Conservation (phyloP, 2,329 filamentous ascomycete species). For the Aspergillus fructus region DNA sequence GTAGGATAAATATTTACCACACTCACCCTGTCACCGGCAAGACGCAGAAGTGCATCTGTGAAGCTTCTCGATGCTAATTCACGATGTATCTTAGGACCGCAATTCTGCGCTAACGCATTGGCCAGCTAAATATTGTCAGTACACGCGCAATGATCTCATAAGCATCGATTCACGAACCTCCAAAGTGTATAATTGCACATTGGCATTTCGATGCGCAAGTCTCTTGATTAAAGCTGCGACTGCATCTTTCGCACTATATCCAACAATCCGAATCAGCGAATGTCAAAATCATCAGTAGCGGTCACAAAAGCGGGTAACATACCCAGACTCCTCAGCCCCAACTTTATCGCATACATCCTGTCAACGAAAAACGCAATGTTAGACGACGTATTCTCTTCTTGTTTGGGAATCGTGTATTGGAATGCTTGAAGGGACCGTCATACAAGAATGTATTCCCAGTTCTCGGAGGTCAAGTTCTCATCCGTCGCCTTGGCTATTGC, state of each 20-base stretch:
- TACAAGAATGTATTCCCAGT: slow-evolving; percentile 70
- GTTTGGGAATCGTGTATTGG: background rate
- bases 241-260: slow-evolving; percentile 69
- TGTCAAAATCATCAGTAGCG: background rate
- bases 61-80: slow-evolving; percentile 89
- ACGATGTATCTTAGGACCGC: slow-evolving; percentile 79
- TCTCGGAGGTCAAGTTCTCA: slow-evolving; percentile 90
- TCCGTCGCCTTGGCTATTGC: slow-evolving; percentile 78
- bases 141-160: background rate
- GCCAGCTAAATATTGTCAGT: slow-evolving; percentile 62
- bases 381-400: slow-evolving; percentile 12
- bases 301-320: slow-evolving; percentile 11
- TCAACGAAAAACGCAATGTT: slow-evolving; percentile 13
- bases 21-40: slow-evolving; percentile 76
- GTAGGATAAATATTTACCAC: background rate
- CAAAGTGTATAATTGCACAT: slow-evolving; percentile 92
- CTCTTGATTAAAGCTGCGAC: slow-evolving; percentile 89
- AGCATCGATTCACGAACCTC: slow-evolving; percentile 54
- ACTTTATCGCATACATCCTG: slow-evolving; percentile 64
- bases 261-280: slow-evolving; percentile 15
- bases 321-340: slow-evolving; percentile 50
- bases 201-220: slow-evolving; percentile 88
- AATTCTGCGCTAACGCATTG: slow-evolving; percentile 90
- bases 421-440: slow-evolving; percentile 14
- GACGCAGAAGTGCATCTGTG: slow-evolving; percentile 85